Evolutionary conservation across 2,329 filamentous ascomycete species (phyloP).

Genomic region (Calonectria pseudoreteaudii): DNA sequence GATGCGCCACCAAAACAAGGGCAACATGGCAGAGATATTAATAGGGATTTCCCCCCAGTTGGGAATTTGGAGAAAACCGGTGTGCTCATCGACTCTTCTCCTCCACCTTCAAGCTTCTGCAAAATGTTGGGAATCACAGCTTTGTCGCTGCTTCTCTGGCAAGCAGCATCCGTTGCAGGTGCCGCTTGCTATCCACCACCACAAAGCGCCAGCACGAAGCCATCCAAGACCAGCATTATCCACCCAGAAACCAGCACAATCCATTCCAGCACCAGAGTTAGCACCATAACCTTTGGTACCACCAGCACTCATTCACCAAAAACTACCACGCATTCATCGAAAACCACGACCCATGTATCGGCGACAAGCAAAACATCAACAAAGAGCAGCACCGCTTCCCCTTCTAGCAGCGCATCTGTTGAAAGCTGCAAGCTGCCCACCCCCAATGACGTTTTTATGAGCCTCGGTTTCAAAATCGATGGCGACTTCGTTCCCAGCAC

Average conservation of each 20-base stretch:
- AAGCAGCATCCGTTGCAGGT: background rate
- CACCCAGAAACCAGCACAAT: background rate
- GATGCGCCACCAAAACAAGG: background rate
- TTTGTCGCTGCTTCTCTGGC: constrained; percentile 1
- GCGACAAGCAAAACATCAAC: background rate
- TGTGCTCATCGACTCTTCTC: background rate
- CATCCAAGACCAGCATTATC: background rate
- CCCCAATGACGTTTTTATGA: constrained; percentile 39
- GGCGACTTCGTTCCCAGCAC: constrained; percentile 47
- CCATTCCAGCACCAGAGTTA: background rate
- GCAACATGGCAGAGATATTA: background rate
- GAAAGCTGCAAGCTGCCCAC: constrained; percentile 40
- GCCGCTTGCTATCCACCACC: background rate
- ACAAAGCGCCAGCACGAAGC: background rate
- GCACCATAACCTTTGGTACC: background rate
- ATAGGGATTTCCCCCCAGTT: background rate
- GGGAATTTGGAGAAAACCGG: background rate
- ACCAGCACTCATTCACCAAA: background rate
- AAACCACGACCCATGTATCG: background rate
- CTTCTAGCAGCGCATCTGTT: background rate
- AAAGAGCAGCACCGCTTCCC: background rate
- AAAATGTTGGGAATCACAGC: constrained; percentile 1
- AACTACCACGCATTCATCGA: background rate
- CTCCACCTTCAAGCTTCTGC: background rate
- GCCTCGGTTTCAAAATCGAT: constrained; percentile 45